These are phyloP conservation scores for Pseudogymnoascus pannorum DNA, from an alignment of 2,329 filamentous ascomycete genomes.

Conservation along the genomic window DNA sequence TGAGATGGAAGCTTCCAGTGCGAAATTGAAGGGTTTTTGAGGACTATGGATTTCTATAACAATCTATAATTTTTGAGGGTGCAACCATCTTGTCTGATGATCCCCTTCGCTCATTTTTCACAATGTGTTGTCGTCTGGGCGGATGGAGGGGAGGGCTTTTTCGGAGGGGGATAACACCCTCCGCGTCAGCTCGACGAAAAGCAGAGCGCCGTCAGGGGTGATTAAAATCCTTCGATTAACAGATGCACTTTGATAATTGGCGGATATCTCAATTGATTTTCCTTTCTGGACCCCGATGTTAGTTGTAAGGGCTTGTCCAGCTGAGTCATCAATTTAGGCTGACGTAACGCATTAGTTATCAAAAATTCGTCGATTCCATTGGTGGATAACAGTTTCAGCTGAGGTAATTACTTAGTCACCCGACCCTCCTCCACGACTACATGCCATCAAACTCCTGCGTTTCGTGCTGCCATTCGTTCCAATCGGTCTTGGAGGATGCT, in stretches of 20 bases:
- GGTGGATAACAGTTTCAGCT: neutral
- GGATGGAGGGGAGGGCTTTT: neutral
- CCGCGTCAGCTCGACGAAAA: neutral
- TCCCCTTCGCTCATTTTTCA: neutral
- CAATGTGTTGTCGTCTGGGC: conserved; percentile 1
- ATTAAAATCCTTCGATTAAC: neutral
- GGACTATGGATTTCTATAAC: neutral
- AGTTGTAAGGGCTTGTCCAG: neutral
- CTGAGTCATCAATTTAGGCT: conserved; percentile 7
- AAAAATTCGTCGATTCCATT: neutral
- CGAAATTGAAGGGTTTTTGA: neutral
- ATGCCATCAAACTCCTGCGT: neutral
- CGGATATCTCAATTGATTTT: neutral
- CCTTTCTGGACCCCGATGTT: neutral
- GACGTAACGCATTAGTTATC: conserved; percentile 2
- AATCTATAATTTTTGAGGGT: neutral
- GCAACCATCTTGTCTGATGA: conserved; percentile 2
- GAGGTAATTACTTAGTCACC: conserved; percentile 8
- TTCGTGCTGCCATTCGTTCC: neutral
- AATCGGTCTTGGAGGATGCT: neutral
- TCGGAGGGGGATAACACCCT: neutral
- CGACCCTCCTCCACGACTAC: conserved; percentile 1
- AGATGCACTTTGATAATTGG: neutral
- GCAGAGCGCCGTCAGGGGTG: neutral
- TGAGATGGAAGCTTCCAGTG: conserved; percentile 5